Evolutionary conservation across 768 basidiomycete species (phyloP).

Genomic region (Phylloporus rhodoxanthus): DNA sequence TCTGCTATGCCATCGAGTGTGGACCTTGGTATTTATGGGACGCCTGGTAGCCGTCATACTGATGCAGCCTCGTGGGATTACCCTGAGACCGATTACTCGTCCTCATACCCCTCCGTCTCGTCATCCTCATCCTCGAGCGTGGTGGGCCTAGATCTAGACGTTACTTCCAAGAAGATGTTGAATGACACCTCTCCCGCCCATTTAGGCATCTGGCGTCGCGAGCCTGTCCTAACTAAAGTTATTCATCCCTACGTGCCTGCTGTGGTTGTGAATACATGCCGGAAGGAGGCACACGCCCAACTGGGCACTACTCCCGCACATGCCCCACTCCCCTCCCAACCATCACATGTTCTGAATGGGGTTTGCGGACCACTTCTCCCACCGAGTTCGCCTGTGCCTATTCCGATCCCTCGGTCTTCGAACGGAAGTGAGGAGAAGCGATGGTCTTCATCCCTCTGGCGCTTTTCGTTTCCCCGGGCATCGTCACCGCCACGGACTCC

Average conservation of each 20-base stretch:
- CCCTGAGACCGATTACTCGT: conserved; percentile 42
- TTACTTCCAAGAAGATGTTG: conserved; percentile 28
- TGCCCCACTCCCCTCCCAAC: conserved; percentile 11
- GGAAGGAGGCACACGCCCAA: conserved; percentile 16
- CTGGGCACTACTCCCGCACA: conserved; percentile 7
- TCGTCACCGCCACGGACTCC: conserved; percentile 26
- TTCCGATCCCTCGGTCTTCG: conserved; percentile 24
- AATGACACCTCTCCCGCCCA: conserved; percentile 28
- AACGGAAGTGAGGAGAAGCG: conserved; percentile 30
- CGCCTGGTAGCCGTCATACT: conserved; percentile 45
- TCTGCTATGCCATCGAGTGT: conserved; percentile 36
- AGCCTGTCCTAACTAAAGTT: conserved; percentile 21
- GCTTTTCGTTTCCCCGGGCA: conserved; percentile 31
- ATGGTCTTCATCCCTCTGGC: conserved; percentile 32
- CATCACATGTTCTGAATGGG: conserved; percentile 5
- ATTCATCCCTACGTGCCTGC: conserved; percentile 23
- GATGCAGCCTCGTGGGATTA: conserved; percentile 45
- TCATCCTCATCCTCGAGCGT: conserved; percentile 34
- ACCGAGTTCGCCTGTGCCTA: conserved; percentile 27
- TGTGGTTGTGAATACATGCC: conserved; percentile 25
- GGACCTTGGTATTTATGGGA: conserved; percentile 35
- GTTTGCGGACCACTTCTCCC: conserved; percentile 18
- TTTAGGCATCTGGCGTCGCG: conserved; percentile 31
- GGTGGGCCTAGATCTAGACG: conserved; percentile 29
- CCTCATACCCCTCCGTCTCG: conserved; percentile 42